These are phyloP conservation scores for Phalaenopsis aphrodite DNA, from an alignment of 106 monocot genomes.

Conservation along the genomic window DNA sequence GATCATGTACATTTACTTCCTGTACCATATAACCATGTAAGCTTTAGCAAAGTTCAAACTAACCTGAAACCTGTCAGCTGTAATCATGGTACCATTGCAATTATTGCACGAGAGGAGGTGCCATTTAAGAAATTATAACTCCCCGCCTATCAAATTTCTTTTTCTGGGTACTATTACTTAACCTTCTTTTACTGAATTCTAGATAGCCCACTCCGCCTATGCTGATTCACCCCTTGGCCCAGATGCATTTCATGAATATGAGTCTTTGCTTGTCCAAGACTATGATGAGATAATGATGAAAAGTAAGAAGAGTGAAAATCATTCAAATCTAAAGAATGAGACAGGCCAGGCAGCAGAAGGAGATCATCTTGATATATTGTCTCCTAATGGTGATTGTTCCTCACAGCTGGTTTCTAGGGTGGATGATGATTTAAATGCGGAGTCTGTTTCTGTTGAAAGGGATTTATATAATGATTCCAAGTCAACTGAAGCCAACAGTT, in stretches of 20 bases:
- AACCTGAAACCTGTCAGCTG: not conserved
- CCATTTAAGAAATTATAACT: not conserved
- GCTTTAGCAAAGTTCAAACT: not conserved
- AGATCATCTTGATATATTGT: constrained; percentile 10
- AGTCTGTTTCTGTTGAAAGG: constrained; percentile 26
- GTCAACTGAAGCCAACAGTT: constrained; percentile 10
- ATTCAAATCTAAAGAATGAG: constrained; percentile 15
- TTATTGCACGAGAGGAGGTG: not conserved
- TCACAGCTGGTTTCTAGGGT: constrained; percentile 15
- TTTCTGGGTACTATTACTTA: not conserved
- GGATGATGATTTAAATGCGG: constrained; percentile 23
- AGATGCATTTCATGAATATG: constrained; percentile 94
- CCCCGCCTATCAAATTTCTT: not conserved
- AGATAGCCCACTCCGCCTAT: constrained; percentile 85
- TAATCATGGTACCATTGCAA: not conserved
- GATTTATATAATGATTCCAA: constrained; percentile 16
- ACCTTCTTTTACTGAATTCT: not conserved
- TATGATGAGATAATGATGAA: constrained; percentile 73
- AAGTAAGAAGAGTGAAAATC: constrained; percentile 8
- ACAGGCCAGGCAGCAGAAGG: constrained; percentile 4
- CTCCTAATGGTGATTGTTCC: constrained; percentile 19
- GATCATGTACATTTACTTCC: no score
- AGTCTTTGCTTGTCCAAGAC: constrained; percentile 80
- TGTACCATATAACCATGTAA: no score
- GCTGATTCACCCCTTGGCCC: constrained; percentile 89